Conservation (phyloP, 768 basidiomycete genomes). For the Atractiella rhizophila region DNA sequence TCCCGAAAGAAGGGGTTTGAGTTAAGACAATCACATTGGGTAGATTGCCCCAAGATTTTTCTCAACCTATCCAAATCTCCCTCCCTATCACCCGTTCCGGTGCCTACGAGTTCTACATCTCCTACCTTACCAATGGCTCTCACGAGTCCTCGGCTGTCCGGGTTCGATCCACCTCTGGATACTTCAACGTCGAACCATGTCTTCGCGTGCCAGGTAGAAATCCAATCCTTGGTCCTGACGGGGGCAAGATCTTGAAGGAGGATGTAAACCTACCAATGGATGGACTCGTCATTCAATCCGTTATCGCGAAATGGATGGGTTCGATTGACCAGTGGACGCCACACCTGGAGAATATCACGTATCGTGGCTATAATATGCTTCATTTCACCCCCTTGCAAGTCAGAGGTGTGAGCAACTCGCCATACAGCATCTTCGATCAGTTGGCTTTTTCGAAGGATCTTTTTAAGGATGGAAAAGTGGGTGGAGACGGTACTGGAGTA, state of each 20-base stretch:
- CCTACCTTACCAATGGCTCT: no score
- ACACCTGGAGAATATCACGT: constrained; percentile 56
- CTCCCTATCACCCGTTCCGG: constrained; percentile 90
- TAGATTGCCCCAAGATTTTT: constrained; percentile 63
- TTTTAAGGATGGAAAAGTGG: constrained; percentile 24
- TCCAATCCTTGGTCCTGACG: constrained; percentile 37
- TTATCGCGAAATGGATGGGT: constrained; percentile 98
- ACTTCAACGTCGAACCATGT: constrained; percentile 87
- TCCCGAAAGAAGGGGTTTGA: neutral
- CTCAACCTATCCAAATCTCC: constrained; percentile 76
- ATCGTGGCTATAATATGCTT: constrained; percentile 90
- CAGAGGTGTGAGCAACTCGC: constrained; percentile 64
- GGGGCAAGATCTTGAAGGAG: constrained; percentile 27
- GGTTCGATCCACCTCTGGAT: constrained; percentile 24
- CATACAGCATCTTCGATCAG: constrained; percentile 82
- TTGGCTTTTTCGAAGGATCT: constrained; percentile 51
- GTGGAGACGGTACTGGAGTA: neutral
- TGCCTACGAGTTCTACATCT: constrained; percentile 37
- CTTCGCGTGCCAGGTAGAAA: constrained; percentile 49
- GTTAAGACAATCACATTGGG: neutral
- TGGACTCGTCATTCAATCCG: constrained; percentile 61
- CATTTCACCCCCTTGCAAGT: constrained; percentile 91
- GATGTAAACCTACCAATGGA: constrained; percentile 56
- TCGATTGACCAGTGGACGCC: constrained; percentile 46
- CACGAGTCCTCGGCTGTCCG: constrained; percentile 18